A percentile compares a stretch with the other conserved stretches of the same genome.
These are phyloP conservation scores for Alternaria novae-zelandiae DNA, from an alignment of 2,329 filamentous ascomycete species.

Conservation along the genomic window DNA sequence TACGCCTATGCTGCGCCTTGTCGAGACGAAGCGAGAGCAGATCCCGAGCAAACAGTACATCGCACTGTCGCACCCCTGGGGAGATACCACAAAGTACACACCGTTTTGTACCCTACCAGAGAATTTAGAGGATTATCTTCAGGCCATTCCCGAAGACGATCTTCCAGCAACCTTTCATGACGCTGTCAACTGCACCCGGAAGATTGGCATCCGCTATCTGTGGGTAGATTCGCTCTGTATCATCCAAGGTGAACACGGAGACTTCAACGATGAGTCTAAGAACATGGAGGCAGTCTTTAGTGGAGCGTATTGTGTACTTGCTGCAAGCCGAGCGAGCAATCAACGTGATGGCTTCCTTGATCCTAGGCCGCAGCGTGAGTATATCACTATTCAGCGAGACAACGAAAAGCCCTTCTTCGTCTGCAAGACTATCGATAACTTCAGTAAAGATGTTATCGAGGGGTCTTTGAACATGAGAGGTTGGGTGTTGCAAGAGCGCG, in stretches of 20 bases:
- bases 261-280: conserved; percentile 24
- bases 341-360: conserved; percentile 17
- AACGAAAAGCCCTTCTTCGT: conserved; percentile 16
- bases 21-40: background rate
- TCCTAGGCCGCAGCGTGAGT: background rate
- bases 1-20: background rate
- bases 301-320: conserved; percentile 23
- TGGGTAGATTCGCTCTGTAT: conserved; percentile 37
- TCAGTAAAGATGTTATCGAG: conserved; percentile 24
- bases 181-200: conserved; percentile 21
- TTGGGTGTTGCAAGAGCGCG: conserved; percentile 40
- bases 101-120: conserved; percentile 1
- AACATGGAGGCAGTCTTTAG: conserved; percentile 28
- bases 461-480: conserved; percentile 26
- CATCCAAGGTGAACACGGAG: conserved; percentile 24
- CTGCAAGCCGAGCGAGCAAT: conserved; percentile 19
- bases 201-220: conserved; percentile 22
- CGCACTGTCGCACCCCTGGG: conserved; percentile 25
- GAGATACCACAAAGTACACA: conserved; percentile 4
- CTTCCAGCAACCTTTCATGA: conserved; percentile 23
- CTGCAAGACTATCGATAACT: conserved; percentile 28
- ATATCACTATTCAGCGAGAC: conserved; percentile 3
- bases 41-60: conserved; percentile 9
- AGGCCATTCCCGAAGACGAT: conserved; percentile 4
- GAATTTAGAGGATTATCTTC: background rate